Evolutionary conservation across 164 flowering plant genomes (phyloP).

Genomic region (Tinospora cordifolia): DNA sequence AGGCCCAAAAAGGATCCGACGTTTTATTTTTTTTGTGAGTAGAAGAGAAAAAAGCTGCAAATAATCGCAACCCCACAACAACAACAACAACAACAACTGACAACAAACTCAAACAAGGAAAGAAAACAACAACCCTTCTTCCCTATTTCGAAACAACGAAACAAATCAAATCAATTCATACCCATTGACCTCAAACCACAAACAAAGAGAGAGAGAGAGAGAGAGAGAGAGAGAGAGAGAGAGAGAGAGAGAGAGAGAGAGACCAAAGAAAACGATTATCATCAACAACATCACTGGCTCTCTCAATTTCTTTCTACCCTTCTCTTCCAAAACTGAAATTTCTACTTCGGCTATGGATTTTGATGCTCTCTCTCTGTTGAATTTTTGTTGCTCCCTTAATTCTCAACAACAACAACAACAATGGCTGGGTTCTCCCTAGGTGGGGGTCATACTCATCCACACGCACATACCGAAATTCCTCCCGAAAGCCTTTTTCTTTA

Average conservation of each 20-base stretch:
- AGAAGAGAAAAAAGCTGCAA: slow-evolving; percentile 1
- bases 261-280: too few relatives aligned
- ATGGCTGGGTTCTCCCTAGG: slow-evolving; percentile 63
- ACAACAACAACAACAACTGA: not conserved
- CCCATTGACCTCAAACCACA: not conserved
- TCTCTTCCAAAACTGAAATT: not conserved
- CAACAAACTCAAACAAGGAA: too few relatives aligned
- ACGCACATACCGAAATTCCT: slow-evolving; percentile 14
- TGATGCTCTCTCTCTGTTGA: slow-evolving; percentile 18
- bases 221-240: not conserved
- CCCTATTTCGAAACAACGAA: not conserved
- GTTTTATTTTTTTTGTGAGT: not conserved
- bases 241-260: too few relatives aligned
- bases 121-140: not conserved
- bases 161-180: slow-evolving; percentile 4
- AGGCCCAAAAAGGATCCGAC: slow-evolving; percentile 8
- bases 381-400: slow-evolving; percentile 17
- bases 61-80: not conserved
- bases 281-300: not conserved
- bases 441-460: slow-evolving; percentile 15
- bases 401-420: slow-evolving; percentile 13
- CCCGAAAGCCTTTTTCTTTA: slow-evolving; percentile 26
- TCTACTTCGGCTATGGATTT: slow-evolving; percentile 35
- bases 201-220: not conserved
- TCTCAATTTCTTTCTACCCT: not conserved